A percentile compares a stretch with the other conserved stretches of the same genome.
Conservation (phyloP, 1,284 basidiomycete genomes). For the Microbotryum intermedium region DNA sequence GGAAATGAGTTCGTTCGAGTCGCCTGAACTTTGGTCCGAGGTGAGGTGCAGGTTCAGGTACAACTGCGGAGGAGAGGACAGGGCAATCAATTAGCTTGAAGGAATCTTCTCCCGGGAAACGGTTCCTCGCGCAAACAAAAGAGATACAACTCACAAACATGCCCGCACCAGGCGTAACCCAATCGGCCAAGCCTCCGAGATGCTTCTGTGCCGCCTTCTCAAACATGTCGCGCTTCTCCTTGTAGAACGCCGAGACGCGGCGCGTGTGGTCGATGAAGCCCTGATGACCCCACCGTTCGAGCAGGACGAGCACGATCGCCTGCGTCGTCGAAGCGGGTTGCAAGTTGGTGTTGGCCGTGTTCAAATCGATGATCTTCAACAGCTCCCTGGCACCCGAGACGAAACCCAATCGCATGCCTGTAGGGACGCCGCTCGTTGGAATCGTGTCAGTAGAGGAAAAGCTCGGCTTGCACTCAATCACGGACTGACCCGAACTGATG, state of each 20-base stretch:
- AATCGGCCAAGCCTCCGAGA: slow-evolving; percentile 66
- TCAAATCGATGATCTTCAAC: slow-evolving; percentile 62
- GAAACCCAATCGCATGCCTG: slow-evolving; percentile 56
- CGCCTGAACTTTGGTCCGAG: slow-evolving; percentile 45
- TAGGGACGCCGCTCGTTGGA: not conserved
- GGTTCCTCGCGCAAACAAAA: slow-evolving; percentile 7
- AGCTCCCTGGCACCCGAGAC: slow-evolving; percentile 67
- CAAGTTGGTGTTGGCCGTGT: slow-evolving; percentile 62
- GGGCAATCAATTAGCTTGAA: not conserved
- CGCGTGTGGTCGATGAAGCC: slow-evolving; percentile 67
- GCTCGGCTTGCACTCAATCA: not conserved
- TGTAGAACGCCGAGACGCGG: slow-evolving; percentile 66
- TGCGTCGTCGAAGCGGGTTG: slow-evolving; percentile 68
- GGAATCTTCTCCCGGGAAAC: not conserved
- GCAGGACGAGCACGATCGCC: slow-evolving; percentile 59
- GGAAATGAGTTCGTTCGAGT: slow-evolving; percentile 68
- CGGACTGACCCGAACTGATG: slow-evolving; percentile 57
- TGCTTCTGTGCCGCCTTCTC: slow-evolving; percentile 64
- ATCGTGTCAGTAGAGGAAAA: not conserved
- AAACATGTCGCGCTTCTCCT: slow-evolving; percentile 66
- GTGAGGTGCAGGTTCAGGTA: slow-evolving; percentile 31
- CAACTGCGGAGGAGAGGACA: slow-evolving; percentile 7
- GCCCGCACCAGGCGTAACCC: slow-evolving; percentile 77
- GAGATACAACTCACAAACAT: slow-evolving; percentile 36
- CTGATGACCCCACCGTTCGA: slow-evolving; percentile 57